A percentile compares a stretch with the other conserved stretches of the same genome.
phyloP scores from a whole-genome alignment of 305 asterid genomes.

The Fraxinus paxiana region DNA sequence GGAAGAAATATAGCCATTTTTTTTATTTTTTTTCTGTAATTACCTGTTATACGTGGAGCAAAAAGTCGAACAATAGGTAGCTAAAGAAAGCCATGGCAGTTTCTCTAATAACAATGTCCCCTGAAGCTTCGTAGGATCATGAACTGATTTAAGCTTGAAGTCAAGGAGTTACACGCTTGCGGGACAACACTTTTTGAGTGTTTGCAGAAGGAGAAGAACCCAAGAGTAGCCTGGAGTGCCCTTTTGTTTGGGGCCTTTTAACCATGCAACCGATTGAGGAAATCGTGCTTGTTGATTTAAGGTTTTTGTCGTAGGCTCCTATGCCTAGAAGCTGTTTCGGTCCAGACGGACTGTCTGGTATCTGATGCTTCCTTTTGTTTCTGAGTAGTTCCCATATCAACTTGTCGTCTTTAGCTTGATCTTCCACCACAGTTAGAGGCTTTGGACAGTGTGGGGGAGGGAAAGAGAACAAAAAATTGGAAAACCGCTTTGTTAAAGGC shows the following conservation, averaged over 20 bases:
- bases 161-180: constrained; percentile 39
- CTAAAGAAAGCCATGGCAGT: neutral
- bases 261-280: constrained; percentile 26
- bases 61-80: neutral
- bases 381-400: constrained; percentile 55
- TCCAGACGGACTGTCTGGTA: constrained; percentile 38
- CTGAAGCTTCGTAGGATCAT: neutral
- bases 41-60: neutral
- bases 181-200: constrained; percentile 25
- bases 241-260: constrained; percentile 26
- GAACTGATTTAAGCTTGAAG: neutral
- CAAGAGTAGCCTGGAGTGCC: constrained; percentile 34
- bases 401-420: constrained; percentile 48
- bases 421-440: constrained; percentile 27
- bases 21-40: neutral
- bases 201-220: constrained; percentile 53
- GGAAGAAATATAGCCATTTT: neutral
- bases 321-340: constrained; percentile 36
- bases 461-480: constrained; percentile 1
- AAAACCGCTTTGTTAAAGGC: neutral
- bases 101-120: neutral
- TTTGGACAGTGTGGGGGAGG: constrained; percentile 13
- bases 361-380: constrained; percentile 47
- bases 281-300: constrained; percentile 22
- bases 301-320: constrained; percentile 29